A percentile compares a stretch with the other conserved stretches of the same genome.
Evolutionary conservation across 2,329 filamentous ascomycete species (phyloP).

Genomic region (Dactylellina haptotyla): DNA sequence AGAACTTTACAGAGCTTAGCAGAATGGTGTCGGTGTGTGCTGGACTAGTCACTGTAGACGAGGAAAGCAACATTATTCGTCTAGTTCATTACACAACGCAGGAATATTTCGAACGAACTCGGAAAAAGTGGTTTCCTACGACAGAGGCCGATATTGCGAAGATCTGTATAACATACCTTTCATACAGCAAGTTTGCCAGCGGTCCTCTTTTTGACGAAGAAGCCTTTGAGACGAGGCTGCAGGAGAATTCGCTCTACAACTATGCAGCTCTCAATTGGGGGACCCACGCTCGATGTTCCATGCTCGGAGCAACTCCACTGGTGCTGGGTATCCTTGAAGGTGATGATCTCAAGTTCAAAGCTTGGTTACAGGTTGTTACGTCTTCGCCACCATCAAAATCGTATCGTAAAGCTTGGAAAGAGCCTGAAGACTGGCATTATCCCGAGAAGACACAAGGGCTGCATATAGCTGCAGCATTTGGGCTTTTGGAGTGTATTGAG

Average conservation of each 20-base stretch:
- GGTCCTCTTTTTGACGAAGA: neutral
- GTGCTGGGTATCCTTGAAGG: neutral
- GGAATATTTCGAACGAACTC: conserved; percentile 57
- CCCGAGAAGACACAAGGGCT: no score
- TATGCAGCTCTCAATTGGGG: conserved; percentile 28
- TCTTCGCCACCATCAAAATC: neutral
- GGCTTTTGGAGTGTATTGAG: no score
- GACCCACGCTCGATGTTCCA: neutral
- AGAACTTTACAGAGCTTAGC: conserved; percentile 2
- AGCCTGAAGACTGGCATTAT: no score
- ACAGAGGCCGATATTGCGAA: conserved; percentile 10
- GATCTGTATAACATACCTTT: conserved; percentile 18
- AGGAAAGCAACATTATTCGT: conserved; percentile 57
- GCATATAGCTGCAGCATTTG: no score
- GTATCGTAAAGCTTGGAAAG: no score
- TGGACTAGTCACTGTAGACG: conserved; percentile 58
- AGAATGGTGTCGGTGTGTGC: conserved; percentile 54
- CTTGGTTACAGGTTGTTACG: no score
- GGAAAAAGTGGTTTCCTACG: neutral
- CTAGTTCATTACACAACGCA: conserved; percentile 59
- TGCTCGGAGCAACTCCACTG: neutral
- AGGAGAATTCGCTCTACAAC: neutral
- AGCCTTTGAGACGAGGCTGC: neutral
- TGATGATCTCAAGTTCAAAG: no score
- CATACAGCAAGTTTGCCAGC: conserved; percentile 15